Evolutionary conservation across 352 stramenopile genomes (phyloP).

Genomic region (Globisporangium spiculum): DNA sequence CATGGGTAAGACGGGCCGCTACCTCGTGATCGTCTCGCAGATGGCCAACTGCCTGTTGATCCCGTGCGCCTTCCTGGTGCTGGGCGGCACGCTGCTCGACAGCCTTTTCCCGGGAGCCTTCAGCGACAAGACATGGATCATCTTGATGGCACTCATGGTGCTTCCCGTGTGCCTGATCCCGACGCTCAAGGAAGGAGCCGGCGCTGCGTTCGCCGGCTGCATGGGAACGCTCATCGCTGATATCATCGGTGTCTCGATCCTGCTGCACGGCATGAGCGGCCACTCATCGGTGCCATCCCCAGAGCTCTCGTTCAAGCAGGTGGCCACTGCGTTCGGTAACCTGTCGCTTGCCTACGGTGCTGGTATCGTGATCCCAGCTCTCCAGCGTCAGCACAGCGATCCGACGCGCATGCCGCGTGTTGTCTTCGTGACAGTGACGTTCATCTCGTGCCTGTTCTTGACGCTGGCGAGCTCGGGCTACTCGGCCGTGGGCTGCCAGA

Average conservation of each 20-base stretch:
- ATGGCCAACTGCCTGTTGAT: slow-evolving; percentile 16
- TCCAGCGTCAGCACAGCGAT: slow-evolving; percentile 49
- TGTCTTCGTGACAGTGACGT: slow-evolving; percentile 4
- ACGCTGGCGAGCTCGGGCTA: slow-evolving; percentile 35
- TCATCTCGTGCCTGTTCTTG: slow-evolving; percentile 48
- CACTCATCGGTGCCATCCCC: slow-evolving; percentile 18
- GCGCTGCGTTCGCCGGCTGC: slow-evolving; percentile 22
- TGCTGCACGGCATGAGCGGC: slow-evolving; percentile 22
- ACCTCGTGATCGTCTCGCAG: slow-evolving; percentile 18
- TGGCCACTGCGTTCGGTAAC: slow-evolving; percentile 26
- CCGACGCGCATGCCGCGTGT: slow-evolving; percentile 51
- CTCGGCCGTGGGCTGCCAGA: slow-evolving; percentile 48
- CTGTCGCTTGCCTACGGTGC: slow-evolving; percentile 27
- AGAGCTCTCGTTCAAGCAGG: slow-evolving; percentile 22
- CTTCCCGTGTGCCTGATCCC: slow-evolving; percentile 26
- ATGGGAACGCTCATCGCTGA: slow-evolving; percentile 28
- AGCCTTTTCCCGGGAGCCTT: slow-evolving; percentile 23
- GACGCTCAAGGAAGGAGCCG: slow-evolving; percentile 27
- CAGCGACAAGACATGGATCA: slow-evolving; percentile 22
- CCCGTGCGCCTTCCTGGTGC: too few relatives aligned
- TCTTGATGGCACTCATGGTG: slow-evolving; percentile 24
- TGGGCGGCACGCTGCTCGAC: too few relatives aligned
- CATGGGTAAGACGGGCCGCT: slow-evolving; percentile 24
- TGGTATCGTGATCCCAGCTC: neutral
- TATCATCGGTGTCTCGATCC: slow-evolving; percentile 16